These are phyloP conservation scores for Iberis pinnata DNA, from an alignment of 345 rosid species.

Conservation along the genomic window DNA sequence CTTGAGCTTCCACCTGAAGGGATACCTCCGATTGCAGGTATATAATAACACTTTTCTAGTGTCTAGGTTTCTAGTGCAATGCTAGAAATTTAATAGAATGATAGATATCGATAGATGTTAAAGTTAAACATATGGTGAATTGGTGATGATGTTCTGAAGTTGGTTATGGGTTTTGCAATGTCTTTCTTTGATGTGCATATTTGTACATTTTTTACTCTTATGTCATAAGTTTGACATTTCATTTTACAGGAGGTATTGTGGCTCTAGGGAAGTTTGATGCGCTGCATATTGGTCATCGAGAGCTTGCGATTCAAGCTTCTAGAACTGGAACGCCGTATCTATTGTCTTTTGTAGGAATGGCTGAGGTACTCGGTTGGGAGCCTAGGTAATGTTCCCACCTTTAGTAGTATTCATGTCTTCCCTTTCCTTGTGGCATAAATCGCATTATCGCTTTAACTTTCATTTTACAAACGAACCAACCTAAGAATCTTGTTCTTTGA, in stretches of 20 bases:
- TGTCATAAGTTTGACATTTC: background rate
- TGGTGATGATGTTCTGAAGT: constrained; percentile 10
- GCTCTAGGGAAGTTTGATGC: constrained; percentile 99
- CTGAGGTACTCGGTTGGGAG: constrained; percentile 91
- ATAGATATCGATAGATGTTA: background rate
- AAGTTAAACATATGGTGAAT: background rate
- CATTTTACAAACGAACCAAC: background rate
- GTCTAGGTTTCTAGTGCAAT: background rate
- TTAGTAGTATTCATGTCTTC: constrained; percentile 1
- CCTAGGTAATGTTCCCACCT: constrained; percentile 47
- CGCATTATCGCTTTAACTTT: background rate
- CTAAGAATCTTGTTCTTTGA: background rate
- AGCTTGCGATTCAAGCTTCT: constrained; percentile 90
- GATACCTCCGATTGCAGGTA: constrained; percentile 62
- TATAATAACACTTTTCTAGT: constrained; percentile 5
- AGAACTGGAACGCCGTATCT: constrained; percentile 73
- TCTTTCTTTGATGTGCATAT: background rate
- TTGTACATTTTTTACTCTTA: background rate
- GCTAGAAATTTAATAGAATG: background rate
- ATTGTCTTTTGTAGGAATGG: constrained; percentile 85
- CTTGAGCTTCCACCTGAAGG: constrained; percentile 44
- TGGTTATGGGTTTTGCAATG: background rate
- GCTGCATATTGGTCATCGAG: constrained; percentile 84
- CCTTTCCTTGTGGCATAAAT: background rate
- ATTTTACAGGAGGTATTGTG: constrained; percentile 68